phyloP scores from a whole-genome alignment of 441 rosid species.

The Populus hybrid region DNA sequence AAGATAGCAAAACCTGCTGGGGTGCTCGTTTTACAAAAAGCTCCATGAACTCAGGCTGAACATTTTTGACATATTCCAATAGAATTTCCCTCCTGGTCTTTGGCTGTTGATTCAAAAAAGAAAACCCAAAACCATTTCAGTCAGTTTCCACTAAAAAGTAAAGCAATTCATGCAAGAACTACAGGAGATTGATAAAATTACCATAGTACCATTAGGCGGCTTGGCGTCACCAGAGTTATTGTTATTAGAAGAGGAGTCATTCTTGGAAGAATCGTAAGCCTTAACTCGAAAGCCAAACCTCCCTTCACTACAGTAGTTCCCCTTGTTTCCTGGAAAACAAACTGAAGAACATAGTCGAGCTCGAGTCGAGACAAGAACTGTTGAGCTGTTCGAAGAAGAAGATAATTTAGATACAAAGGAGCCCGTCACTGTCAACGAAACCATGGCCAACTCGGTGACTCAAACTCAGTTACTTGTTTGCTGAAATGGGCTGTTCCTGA shows the following conservation, averaged over 20 bases:
- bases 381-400: conserved; percentile 20
- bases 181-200: conserved; percentile 16
- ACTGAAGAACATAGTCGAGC: conserved; percentile 31
- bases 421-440: conserved; percentile 41
- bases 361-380: conserved; percentile 21
- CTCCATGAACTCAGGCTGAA: conserved; percentile 96
- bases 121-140: conserved; percentile 18
- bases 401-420: conserved; percentile 29
- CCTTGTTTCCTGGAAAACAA: conserved; percentile 34
- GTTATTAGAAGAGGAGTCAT: conserved; percentile 33
- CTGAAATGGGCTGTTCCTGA: background rate
- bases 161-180: background rate
- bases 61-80: conserved; percentile 89
- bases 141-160: background rate
- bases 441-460: conserved; percentile 31
- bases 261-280: conserved; percentile 62
- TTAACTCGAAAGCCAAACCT: conserved; percentile 39
- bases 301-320: conserved; percentile 13
- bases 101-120: conserved; percentile 35
- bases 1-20: conserved; percentile 50
- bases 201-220: conserved; percentile 64
- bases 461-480: background rate
- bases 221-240: conserved; percentile 50
- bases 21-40: conserved; percentile 88
- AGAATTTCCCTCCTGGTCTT: conserved; percentile 75